phyloP scores from a whole-genome alignment of 805 yeast genomes.

The Ogataea paradorogensis region DNA sequence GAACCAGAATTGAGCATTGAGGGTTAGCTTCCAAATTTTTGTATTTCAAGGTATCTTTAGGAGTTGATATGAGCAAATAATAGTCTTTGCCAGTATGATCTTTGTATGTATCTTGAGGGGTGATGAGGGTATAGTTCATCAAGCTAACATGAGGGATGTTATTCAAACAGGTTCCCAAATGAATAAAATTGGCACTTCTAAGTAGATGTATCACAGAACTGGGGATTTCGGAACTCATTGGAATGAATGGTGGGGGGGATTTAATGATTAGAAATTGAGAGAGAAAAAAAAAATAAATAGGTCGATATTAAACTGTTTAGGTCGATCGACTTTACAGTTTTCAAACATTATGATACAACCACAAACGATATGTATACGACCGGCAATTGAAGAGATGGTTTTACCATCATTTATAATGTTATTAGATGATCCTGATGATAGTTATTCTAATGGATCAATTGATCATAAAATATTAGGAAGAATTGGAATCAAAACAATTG shows the following conservation, averaged over 20 bases:
- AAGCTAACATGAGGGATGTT: constrained; percentile 82
- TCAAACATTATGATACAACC: neutral
- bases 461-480: neutral
- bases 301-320: neutral
- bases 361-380: neutral
- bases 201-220: constrained; percentile 42
- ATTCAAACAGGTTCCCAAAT: constrained; percentile 70
- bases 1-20: constrained; percentile 76
- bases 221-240: constrained; percentile 29
- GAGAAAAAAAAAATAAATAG: neutral
- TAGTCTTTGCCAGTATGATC: constrained; percentile 26
- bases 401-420: neutral
- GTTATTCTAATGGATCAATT: too few species aligned
- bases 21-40: constrained; percentile 68
- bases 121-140: constrained; percentile 82
- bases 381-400: constrained; percentile 1
- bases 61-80: constrained; percentile 69
- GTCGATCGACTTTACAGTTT: neutral
- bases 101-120: constrained; percentile 35
- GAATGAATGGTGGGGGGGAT: neutral
- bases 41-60: constrained; percentile 69
- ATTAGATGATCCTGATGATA: constrained; percentile 5
- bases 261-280: too few species aligned
- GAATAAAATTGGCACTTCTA: constrained; percentile 66
- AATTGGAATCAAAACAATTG: too few species aligned